Base-by-base conservation (phyloP, 352 stramenopile species). In the Plasmopara viticola region DNA sequence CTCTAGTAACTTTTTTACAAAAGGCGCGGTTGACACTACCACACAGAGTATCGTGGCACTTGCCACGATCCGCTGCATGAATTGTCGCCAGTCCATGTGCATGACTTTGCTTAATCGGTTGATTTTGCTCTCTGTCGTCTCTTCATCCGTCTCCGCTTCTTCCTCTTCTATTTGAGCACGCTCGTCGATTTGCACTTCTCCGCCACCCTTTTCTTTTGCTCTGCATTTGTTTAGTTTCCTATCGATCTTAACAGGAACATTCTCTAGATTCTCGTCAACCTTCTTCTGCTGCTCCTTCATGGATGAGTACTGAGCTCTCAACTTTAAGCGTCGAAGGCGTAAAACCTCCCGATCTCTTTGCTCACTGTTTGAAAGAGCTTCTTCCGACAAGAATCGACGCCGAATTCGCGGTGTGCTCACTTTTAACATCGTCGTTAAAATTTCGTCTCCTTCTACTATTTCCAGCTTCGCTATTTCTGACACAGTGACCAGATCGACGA, bases 381-480 rank as follows among this genome's bases (percentile, higher is more conserved):
- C 46, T 50, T 89, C 76, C 2, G 72, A 69, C n/a, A 71, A 65
- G 51, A 88, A 85, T 44, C 53, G 60, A 20, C 78, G 66, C 10
- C 60, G 60, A 0, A 66, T 56, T 7, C 78, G 60, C 8, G 75
- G 75, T 3, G 73, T 86, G 5, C 55, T 71, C 9, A 56, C 54
- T 29, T 44, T 48, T 60, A 86, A 54, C 35, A 90, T 58, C 30
- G 68, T 64, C 13, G 76, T 51, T 7, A 86, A 33, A 42, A 90
- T 90, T 29, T 65, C 74, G 20, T 74, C 64, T n/a, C 78, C 78
- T 42, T 90, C 78, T 9, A 90, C 66, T 6, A 71, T 84, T 56
- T 86, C 79, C 0, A 87, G 55, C 1, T 45, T 43, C 1, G 62
- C 61, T 8, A 79, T 63, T 10, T 78, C 62, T 13, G 48, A 37